A percentile compares a stretch with the other conserved stretches of the same genome.
These are phyloP conservation scores for Phytophthora hibernalis DNA, from an alignment of 352 stramenopile species.

Conservation along the genomic window DNA sequence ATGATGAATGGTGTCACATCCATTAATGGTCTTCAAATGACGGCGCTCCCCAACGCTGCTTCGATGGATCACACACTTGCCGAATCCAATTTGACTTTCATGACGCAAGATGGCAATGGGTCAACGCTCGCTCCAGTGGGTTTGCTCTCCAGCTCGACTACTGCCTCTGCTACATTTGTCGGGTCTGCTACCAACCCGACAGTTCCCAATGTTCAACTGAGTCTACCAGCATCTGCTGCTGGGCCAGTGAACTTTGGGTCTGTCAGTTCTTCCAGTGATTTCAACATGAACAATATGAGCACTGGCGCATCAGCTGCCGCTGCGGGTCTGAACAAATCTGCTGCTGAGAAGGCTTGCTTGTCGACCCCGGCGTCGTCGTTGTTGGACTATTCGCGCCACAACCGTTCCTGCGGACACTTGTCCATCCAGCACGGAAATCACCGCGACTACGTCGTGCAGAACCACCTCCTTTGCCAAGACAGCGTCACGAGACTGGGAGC, in stretches of 20 bases:
- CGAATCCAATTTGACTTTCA: slow-evolving; percentile 22
- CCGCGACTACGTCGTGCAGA: slow-evolving; percentile 84
- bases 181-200: background rate
- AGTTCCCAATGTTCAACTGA: slow-evolving; percentile 2
- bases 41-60: slow-evolving; percentile 1
- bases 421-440: slow-evolving; percentile 84
- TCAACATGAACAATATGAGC: background rate
- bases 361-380: slow-evolving; percentile 39
- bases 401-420: slow-evolving; percentile 71
- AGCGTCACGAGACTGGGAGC: slow-evolving; percentile 65
- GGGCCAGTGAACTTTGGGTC: slow-evolving; percentile 3
- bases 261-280: slow-evolving; percentile 1
- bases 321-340: slow-evolving; percentile 28
- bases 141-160: slow-evolving; percentile 11
- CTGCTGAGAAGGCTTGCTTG: slow-evolving; percentile 35
- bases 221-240: background rate
- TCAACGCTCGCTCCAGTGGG: background rate
- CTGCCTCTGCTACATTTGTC: background rate
- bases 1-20: background rate
- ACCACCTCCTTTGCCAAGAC: slow-evolving; percentile 82
- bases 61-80: slow-evolving; percentile 17
- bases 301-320: slow-evolving; percentile 17
- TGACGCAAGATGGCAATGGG: slow-evolving; percentile 9
- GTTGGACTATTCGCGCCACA: slow-evolving; percentile 69
- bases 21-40: slow-evolving; percentile 10